Base-by-base conservation (phyloP, 2,329 filamentous ascomycete species). In the Cryphonectria carpinicola region DNA sequence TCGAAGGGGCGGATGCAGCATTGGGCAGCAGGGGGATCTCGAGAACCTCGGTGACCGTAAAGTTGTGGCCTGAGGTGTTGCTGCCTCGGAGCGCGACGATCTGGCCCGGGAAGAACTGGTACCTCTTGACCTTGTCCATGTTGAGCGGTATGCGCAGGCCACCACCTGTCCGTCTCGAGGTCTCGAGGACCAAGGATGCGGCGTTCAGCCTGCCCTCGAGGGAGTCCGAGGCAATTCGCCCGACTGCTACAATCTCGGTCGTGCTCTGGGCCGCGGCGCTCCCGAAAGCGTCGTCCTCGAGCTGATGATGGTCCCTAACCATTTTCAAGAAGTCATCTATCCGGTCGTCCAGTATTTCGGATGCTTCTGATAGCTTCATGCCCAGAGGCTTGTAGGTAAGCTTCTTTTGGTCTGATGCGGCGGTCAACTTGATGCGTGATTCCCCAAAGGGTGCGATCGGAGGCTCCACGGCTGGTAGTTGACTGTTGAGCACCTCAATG, bases 51-150 rank as follows among this genome's bases (percentile, higher is more conserved):
- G 88, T 90, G 43, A 96, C 94, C 0, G 90, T 87, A 75, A 98
- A 98, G 76, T 93, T 91, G 52, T 90, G 87, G 0, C 95, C 95
- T 0, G 93, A 94, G 28, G 94, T 90, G 78, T 99, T 99, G 75
- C 90, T 94, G 10, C 96, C 96, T 72, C 88, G 88, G 39, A 98
- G 82, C 8, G 95, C 96, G 41, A 97, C 93, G 67, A 98, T 94
- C 78, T 98, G 95, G 7, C 96, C 96, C 0, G 95, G 96, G 79
- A 98, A 98, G 83, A 98, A 93, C 78, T 93, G 92, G 81, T 92
- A 96, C 1, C 87, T 74, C 41, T 85, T 82, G 1, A 97, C 80
- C 2, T 87, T 87, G 72, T 92, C 88, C 70, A 98, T 84, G 74
- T 93, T 93, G 25, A 99, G 81, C 5, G 94, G 93, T 41, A 98